Conservation (phyloP, 2,329 filamentous ascomycete genomes). For the Venturia oleaginea region DNA sequence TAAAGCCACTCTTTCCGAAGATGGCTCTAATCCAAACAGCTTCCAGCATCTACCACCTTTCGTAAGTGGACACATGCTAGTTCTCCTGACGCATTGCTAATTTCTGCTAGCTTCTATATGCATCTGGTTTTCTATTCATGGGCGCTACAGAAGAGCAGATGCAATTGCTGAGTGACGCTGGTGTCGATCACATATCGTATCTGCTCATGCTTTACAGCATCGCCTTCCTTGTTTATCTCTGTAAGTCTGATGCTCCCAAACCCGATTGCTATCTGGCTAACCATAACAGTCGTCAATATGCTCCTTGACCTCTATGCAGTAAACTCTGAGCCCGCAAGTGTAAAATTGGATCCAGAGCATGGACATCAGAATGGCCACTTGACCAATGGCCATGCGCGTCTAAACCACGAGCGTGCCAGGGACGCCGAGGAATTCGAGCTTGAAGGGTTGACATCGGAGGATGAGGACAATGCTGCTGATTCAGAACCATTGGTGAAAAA, state of each 20-base stretch:
- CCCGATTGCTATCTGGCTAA: neutral
- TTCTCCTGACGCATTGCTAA: neutral
- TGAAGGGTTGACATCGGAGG: conserved; percentile 80
- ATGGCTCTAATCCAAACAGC: conserved; percentile 61
- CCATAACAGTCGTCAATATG: conserved; percentile 59
- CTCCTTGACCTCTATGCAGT: conserved; percentile 77
- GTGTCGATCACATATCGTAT: conserved; percentile 84
- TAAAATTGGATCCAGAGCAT: conserved; percentile 28
- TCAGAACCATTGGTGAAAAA: conserved; percentile 7
- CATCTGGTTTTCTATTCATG: conserved; percentile 95
- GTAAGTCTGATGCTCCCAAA: conserved; percentile 35
- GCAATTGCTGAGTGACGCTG: conserved; percentile 60
- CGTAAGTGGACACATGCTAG: conserved; percentile 40
- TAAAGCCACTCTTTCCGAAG: conserved; percentile 51
- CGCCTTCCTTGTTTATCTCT: conserved; percentile 84
- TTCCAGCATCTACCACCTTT: conserved; percentile 64
- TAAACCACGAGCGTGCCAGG: conserved; percentile 50
- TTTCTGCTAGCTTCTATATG: conserved; percentile 63
- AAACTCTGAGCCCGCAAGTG: conserved; percentile 21
- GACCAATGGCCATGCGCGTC: conserved; percentile 37
- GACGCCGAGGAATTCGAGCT: conserved; percentile 93
- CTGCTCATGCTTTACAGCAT: conserved; percentile 85
- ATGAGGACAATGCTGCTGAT: conserved; percentile 48
- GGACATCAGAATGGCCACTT: conserved; percentile 20
- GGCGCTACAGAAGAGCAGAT: conserved; percentile 96